Percentiles rank a stretch among this genome's conserved stretches.
These are phyloP conservation scores for Fusarium sp. DNA, from an alignment of 2,329 filamentous ascomycete genomes.

Conservation along the genomic window DNA sequence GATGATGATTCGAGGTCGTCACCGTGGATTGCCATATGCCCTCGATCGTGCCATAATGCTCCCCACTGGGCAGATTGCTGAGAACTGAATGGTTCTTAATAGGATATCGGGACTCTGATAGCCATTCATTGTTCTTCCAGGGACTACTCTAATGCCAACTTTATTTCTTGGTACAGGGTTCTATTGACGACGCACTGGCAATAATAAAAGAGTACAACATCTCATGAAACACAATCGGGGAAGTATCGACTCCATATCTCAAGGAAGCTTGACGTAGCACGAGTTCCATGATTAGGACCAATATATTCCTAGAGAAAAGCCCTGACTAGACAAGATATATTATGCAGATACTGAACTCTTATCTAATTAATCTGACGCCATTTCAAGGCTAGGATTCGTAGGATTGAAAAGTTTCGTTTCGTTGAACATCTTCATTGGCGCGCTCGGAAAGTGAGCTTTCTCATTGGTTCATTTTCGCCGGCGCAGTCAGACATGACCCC, in stretches of 20 bases:
- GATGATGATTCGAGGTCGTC: slow-evolving; percentile 50
- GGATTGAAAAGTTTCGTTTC: neutral
- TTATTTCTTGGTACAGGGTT: too few relatives aligned
- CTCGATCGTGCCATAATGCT: slow-evolving; percentile 47
- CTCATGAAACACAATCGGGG: neutral
- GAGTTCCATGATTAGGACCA: too few relatives aligned
- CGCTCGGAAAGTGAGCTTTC: neutral
- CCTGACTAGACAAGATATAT: too few relatives aligned
- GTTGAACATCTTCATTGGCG: neutral
- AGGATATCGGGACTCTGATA: neutral
- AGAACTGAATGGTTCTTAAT: neutral
- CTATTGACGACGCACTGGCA: too few relatives aligned
- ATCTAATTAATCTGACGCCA: neutral
- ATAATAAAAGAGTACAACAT: too few relatives aligned
- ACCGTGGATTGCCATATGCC: slow-evolving; percentile 45
- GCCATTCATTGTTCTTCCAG: neutral
- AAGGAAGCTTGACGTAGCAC: neutral
- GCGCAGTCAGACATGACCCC: neutral
- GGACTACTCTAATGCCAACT: neutral
- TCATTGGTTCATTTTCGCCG: neutral
- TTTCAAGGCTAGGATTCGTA: neutral
- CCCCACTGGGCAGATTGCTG: slow-evolving; percentile 1
- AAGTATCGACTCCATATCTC: neutral
- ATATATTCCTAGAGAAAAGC: too few relatives aligned
- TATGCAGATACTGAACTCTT: too few relatives aligned